A percentile compares a stretch with the other conserved stretches of the same genome.
These are phyloP conservation scores for Tylopilus sp. DNA, from an alignment of 1,284 basidiomycete genomes.

Conservation along the genomic window DNA sequence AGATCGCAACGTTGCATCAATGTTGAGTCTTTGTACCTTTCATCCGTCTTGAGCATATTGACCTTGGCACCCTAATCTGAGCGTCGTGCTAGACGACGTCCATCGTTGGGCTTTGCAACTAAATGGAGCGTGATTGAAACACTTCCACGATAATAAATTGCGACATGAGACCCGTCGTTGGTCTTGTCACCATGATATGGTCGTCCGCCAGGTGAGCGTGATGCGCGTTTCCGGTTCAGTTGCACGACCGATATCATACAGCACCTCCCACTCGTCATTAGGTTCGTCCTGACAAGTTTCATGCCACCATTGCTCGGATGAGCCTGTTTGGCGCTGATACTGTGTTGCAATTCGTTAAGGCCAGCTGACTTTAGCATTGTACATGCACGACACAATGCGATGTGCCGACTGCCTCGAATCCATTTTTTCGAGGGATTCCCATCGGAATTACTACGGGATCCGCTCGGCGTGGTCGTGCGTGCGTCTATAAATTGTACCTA, in stretches of 20 bases:
- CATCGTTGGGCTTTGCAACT: not conserved
- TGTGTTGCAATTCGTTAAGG: too few species aligned
- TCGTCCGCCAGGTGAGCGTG: conserved; percentile 9
- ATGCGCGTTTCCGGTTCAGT: not conserved
- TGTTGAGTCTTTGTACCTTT: conserved; percentile 29
- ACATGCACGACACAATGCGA: too few species aligned
- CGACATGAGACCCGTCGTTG: too few species aligned
- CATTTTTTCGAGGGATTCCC: not conserved
- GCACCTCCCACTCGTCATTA: not conserved
- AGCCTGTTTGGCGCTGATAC: not conserved
- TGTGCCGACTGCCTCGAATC: too few species aligned
- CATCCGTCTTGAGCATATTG: conserved; percentile 12
- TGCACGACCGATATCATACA: not conserved
- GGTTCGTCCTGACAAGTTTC: not conserved
- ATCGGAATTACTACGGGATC: not conserved
- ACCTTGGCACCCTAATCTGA: conserved; percentile 26
- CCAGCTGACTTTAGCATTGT: too few species aligned
- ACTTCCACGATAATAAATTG: not conserved
- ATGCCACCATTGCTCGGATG: not conserved
- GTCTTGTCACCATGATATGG: not conserved
- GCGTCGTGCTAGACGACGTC: conserved; percentile 2
- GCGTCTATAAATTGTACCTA: not conserved
- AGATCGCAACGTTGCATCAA: not conserved
- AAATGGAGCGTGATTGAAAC: not conserved
- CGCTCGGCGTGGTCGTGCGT: not conserved